These are phyloP conservation scores for Fusarium sacchari DNA, from an alignment of 2,329 filamentous ascomycete species.

Conservation along the genomic window DNA sequence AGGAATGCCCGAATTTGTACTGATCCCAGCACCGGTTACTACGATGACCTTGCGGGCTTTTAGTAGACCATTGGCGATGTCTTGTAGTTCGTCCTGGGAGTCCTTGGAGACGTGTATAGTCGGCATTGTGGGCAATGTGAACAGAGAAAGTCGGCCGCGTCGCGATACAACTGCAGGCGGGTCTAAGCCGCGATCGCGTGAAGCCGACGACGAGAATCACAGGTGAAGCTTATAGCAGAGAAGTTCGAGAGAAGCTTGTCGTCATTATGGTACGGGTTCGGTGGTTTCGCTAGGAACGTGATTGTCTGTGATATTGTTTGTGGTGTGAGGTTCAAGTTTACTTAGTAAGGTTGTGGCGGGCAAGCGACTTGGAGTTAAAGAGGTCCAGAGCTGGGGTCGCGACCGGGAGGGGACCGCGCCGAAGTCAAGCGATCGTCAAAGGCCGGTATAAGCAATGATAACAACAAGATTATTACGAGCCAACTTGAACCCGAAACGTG, in stretches of 20 bases:
- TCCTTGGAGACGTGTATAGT: constrained; percentile 64
- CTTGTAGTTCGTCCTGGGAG: constrained; percentile 66
- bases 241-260: constrained; percentile 2
- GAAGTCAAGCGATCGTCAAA: neutral
- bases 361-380: constrained; percentile 23
- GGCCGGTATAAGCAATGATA: neutral
- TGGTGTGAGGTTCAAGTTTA: constrained; percentile 35
- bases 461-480: neutral
- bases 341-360: constrained; percentile 28
- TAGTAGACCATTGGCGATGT: constrained; percentile 71
- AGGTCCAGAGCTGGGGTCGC: constrained; percentile 27
- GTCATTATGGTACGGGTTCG: constrained; percentile 32
- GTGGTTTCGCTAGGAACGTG: neutral
- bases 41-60: constrained; percentile 76
- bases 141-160: constrained; percentile 39
- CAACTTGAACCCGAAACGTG: neutral
- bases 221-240: constrained; percentile 10
- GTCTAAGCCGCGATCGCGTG: constrained; percentile 31
- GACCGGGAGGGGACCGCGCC: constrained; percentile 28
- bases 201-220: constrained; percentile 25
- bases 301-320: neutral
- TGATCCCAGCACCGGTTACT: constrained; percentile 78
- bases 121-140: constrained; percentile 59
- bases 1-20: constrained; percentile 79
- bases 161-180: constrained; percentile 33